A percentile compares a stretch with the other conserved stretches of the same genome.
Evolutionary conservation across 345 rosid genomes (phyloP).

Genomic region (Euphorbia pulcherrima): DNA sequence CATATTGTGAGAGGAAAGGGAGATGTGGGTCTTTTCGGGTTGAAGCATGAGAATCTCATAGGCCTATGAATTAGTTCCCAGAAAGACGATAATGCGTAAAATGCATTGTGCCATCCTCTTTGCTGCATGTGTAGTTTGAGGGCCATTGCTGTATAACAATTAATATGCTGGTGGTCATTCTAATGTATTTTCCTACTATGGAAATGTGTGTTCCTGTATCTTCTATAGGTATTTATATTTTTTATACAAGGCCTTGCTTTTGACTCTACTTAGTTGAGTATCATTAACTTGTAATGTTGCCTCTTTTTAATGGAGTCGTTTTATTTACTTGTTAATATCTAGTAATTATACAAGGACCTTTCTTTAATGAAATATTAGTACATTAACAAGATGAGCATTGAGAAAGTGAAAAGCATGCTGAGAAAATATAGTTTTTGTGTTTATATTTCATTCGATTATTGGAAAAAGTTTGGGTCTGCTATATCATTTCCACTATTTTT

Average conservation of each 20-base stretch:
- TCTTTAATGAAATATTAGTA: too few relatives aligned
- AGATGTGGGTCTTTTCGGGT: conserved; percentile 6
- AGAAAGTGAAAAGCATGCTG: too few relatives aligned
- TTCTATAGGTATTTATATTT: conserved; percentile 15
- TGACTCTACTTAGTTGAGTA: not conserved
- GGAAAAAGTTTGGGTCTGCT: too few relatives aligned
- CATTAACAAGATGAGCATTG: too few relatives aligned
- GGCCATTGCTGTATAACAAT: conserved; percentile 29
- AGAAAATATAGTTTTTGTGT: too few relatives aligned
- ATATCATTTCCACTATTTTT: conserved; percentile 57
- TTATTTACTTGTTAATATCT: too few relatives aligned
- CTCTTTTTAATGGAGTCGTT: not conserved
- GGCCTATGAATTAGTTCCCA: conserved; percentile 22
- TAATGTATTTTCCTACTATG: conserved; percentile 29
- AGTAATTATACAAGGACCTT: too few relatives aligned
- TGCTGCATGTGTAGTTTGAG: conserved; percentile 18
- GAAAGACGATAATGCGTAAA: conserved; percentile 30
- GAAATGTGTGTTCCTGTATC: conserved; percentile 32
- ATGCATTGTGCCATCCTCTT: conserved; percentile 24
- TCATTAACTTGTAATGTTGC: not conserved
- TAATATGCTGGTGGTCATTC: conserved; percentile 20
- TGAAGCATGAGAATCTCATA: conserved; percentile 18
- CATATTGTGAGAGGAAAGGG: conserved; percentile 46
- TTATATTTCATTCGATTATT: too few relatives aligned
- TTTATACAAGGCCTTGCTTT: conserved; percentile 14